Evolutionary conservation across 2,329 filamentous ascomycete genomes (phyloP).

Genomic region (Penicillium sp.): DNA sequence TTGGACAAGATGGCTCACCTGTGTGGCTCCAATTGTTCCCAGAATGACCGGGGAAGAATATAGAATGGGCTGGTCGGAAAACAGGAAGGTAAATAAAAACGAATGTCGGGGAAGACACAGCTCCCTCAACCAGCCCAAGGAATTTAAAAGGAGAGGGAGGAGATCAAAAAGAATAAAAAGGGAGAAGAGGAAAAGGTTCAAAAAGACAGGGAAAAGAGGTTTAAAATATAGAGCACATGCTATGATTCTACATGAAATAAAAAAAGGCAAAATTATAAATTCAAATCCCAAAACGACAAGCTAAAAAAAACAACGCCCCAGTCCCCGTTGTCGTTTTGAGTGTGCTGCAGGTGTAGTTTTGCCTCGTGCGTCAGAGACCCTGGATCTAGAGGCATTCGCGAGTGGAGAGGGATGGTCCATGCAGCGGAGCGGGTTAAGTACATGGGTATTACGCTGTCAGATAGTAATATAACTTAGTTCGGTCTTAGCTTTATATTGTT

Average conservation of each 20-base stretch:
- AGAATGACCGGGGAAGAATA: background rate
- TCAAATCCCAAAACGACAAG: conserved; percentile 15
- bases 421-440: conserved; percentile 25
- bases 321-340: conserved; percentile 41
- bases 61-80: conserved; percentile 10
- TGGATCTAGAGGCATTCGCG: conserved; percentile 38
- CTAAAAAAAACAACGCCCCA: conserved; percentile 18
- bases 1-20: background rate
- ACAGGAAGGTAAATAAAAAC: conserved; percentile 20
- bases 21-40: conserved; percentile 10
- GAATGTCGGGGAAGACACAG: conserved; percentile 27
- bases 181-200: conserved; percentile 12
- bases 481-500: background rate
- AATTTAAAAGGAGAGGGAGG: conserved; percentile 16
- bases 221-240: conserved; percentile 31
- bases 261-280: conserved; percentile 8
- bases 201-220: conserved; percentile 10
- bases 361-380: conserved; percentile 44
- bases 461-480: background rate
- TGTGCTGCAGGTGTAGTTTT: conserved; percentile 44
- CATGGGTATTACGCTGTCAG: conserved; percentile 12
- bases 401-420: conserved; percentile 38
- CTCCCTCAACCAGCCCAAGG: conserved; percentile 24
- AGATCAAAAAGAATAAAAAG: conserved; percentile 17
- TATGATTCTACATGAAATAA: conserved; percentile 9